Evolutionary conservation across 108 stramenopile species (phyloP).

Genomic region (Fistulifera pelliculosa): DNA sequence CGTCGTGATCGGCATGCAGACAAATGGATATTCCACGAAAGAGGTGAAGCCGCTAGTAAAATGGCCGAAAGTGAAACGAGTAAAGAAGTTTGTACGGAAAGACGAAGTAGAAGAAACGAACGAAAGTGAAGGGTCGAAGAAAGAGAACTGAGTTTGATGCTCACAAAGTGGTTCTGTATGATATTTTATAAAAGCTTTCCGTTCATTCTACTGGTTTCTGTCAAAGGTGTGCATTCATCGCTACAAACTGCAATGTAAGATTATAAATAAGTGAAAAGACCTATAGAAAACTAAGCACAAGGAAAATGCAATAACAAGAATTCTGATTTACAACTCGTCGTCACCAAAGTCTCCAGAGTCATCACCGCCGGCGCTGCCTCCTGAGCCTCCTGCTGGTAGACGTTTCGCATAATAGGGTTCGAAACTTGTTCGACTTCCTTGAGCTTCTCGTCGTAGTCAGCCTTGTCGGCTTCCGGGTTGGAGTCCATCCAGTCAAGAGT

Average conservation of each 20-base stretch:
- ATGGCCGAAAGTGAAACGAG: constrained; percentile 45
- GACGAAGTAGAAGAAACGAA: background rate
- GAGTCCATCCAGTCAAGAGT: constrained; percentile 94
- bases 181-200: too few species aligned
- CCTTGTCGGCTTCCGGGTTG: constrained; percentile 89
- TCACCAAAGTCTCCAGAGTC: constrained; percentile 3
- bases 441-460: constrained; percentile 90
- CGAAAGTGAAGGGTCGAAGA: too few species aligned
- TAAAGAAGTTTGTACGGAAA: constrained; percentile 31
- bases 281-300: too few species aligned
- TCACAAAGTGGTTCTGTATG: too few species aligned
- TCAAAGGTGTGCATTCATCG: too few species aligned
- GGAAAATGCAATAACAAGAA: too few species aligned
- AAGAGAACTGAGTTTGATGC: too few species aligned
- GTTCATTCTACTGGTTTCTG: too few species aligned
- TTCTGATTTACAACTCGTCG: background rate
- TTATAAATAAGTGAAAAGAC: too few species aligned
- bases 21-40: constrained; percentile 26
- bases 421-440: constrained; percentile 92
- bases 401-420: constrained; percentile 89
- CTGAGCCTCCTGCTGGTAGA: constrained; percentile 78
- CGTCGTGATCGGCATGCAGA: constrained; percentile 57
- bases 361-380: constrained; percentile 26
- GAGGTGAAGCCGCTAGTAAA: constrained; percentile 20
- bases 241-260: too few species aligned